Conservation (phyloP, 441 rosid species). For the Metrosideros polymorpha region DNA sequence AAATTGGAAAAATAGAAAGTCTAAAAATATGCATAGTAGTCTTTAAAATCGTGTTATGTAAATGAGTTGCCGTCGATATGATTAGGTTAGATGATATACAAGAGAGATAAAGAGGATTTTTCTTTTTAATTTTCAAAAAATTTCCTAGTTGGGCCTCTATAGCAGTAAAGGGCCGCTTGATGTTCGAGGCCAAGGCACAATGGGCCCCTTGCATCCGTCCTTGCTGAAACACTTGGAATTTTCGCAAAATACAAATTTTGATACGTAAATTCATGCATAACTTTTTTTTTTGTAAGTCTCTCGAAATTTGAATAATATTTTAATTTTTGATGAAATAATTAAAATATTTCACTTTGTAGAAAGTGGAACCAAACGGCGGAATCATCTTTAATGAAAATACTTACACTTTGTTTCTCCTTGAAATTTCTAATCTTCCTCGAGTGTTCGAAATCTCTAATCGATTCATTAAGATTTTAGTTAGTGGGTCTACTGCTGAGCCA, state of each 20-base stretch:
- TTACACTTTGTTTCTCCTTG: neutral
- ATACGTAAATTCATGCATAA: fast-evolving
- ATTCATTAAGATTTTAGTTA: neutral
- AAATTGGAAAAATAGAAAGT: too few species aligned
- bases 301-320: neutral
- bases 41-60: too few species aligned
- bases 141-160: neutral
- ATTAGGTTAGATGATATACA: too few species aligned
- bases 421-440: neutral
- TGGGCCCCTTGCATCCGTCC: neutral
- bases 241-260: fast-evolving
- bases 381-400: neutral
- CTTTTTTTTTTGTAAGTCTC: neutral
- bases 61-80: too few species aligned
- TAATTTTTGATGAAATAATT: neutral
- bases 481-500: neutral
- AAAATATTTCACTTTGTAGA: neutral
- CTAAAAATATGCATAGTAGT: too few species aligned
- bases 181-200: neutral
- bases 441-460: neutral
- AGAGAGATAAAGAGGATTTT: too few species aligned
- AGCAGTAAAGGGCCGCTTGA: neutral
- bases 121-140: neutral
- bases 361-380: neutral
- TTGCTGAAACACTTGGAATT: neutral